Base-by-base conservation (phyloP, 2,329 filamentous ascomycete genomes). In the Phyllosticta citribraziliensis region DNA sequence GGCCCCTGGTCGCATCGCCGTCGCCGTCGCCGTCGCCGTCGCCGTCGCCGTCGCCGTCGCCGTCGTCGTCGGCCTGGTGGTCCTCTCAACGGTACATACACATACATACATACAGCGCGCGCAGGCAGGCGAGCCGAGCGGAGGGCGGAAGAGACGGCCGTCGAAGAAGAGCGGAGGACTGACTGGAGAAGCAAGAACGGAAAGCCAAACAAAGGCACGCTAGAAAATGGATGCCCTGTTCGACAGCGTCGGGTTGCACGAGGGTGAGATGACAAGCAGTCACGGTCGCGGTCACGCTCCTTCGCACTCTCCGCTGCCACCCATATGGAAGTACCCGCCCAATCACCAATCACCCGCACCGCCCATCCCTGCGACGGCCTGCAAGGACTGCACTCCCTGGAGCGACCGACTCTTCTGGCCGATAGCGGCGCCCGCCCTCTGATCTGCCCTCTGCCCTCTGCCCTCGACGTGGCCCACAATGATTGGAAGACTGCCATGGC, bases 321-420 rank as follows among this genome's bases (percentile, higher is more conserved):
- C 58, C 58, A 22, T 56, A 30, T 61, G 53, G 54, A 54, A 52
- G 47, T 12, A 47, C 53, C 8, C 53, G 19, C 25, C 58, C 17
- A 61, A 61, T 56, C 52, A 25, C 35, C 14, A 17, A 12, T 12
- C 19, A 53, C 40, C 52, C 20, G 27, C 17, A n/a, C 17, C 58
- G 11, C 24, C 22, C 24, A 52, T 53, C 58, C 53, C 58, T 61
- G 58, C 6, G 25, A 35, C 60, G 53, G 59, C 47, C 60, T 61
- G 60, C 60, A 61, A 61, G 60, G 60, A 61, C 40, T 61, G 60
- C n/a, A n/a, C n/a, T n/a, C n/a, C n/a, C n/a, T n/a, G n/a, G n/a
- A n/a, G n/a, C n/a, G 60, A 22, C 2, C 22, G 22, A 22, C 22
- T 22, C 60, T 61, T 57, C 53, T 55, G 53, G 27, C 58, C 58